phyloP scores from a whole-genome alignment of 305 asterid genomes.

The Andrographis paniculata region DNA sequence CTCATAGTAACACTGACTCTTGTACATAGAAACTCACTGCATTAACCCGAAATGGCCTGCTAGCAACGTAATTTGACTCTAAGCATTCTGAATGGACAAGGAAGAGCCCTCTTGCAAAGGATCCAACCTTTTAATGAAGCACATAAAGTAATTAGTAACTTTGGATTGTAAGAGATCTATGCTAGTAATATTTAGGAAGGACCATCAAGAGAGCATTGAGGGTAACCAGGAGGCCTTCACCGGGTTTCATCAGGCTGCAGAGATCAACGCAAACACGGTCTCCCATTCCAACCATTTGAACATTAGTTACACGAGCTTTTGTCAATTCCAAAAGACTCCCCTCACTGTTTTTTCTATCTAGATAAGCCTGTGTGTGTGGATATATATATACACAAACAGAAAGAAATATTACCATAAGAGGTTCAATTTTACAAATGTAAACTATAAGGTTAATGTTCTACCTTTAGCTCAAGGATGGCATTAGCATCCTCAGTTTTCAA shows the following conservation, averaged over 20 bases:
- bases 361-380: conserved; percentile 43
- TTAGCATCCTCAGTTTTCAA: conserved; percentile 68
- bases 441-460: conserved; percentile 17
- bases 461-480: conserved; percentile 70
- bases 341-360: conserved; percentile 50
- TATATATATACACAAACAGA: conserved; percentile 11
- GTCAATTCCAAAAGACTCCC: conserved; percentile 50
- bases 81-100: conserved; percentile 91
- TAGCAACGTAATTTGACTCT: conserved; percentile 80
- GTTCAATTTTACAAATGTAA: conserved; percentile 12
- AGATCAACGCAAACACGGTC: conserved; percentile 91
- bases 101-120: conserved; percentile 90
- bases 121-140: conserved; percentile 55
- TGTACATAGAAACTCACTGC: conserved; percentile 46
- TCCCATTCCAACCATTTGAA: conserved; percentile 84
- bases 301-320: conserved; percentile 47
- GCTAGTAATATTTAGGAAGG: neutral
- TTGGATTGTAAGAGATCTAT: conserved; percentile 1
- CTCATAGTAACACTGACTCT: conserved; percentile 9
- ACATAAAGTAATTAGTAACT: conserved; percentile 14
- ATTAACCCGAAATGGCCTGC: conserved; percentile 94
- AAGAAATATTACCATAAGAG: no score
- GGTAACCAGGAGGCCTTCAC: conserved; percentile 92
- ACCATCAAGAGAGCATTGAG: conserved; percentile 3
- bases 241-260: conserved; percentile 88